Evolutionary conservation across 2,329 filamentous ascomycete genomes (phyloP).

Genomic region (Leptographium procerum): DNA sequence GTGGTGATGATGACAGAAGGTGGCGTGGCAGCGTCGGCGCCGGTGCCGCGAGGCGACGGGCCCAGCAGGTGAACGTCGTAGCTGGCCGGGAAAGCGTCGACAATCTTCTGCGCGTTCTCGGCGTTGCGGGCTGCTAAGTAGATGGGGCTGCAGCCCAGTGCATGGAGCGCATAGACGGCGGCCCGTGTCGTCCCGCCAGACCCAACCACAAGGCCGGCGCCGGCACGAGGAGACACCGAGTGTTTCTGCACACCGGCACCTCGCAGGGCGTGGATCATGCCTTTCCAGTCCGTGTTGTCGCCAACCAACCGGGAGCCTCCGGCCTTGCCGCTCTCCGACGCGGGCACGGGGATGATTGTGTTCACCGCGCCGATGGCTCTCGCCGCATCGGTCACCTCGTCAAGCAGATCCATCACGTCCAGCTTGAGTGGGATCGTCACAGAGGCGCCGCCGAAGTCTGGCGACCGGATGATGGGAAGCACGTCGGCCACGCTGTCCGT

Average conservation of each 20-base stretch:
- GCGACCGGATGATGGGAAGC: slow-evolving; percentile 50
- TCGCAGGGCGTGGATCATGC: slow-evolving; percentile 72
- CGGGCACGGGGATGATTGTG: slow-evolving; percentile 61
- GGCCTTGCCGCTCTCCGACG: slow-evolving; percentile 23
- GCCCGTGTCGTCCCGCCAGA: slow-evolving; percentile 87
- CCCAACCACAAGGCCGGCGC: slow-evolving; percentile 71
- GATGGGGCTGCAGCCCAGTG: slow-evolving; percentile 73
- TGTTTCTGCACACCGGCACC: slow-evolving; percentile 47
- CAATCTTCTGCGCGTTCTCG: slow-evolving; percentile 55
- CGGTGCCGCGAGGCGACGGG: slow-evolving; percentile 29
- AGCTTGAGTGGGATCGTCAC: slow-evolving; percentile 94
- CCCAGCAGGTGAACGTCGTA: slow-evolving; percentile 61
- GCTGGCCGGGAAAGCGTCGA: slow-evolving; percentile 57
- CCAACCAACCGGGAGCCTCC: slow-evolving; percentile 53
- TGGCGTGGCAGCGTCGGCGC: slow-evolving; percentile 34
- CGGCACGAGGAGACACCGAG: slow-evolving; percentile 17
- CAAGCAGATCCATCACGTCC: slow-evolving; percentile 71
- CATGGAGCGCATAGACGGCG: slow-evolving; percentile 77
- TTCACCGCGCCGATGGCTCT: slow-evolving; percentile 85
- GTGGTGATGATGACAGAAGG: slow-evolving; percentile 75
- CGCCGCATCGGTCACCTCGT: slow-evolving; percentile 69
- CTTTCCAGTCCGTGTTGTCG: slow-evolving; percentile 92
- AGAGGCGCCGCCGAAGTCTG: slow-evolving; percentile 81
- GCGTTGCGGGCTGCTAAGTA: slow-evolving; percentile 74
- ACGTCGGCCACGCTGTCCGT: slow-evolving; percentile 55